Evolutionary conservation across 1,284 basidiomycete genomes (phyloP), one percentile per base, ranked within the genome.

Genomic region (Ceratobasidium sp.): DNA sequence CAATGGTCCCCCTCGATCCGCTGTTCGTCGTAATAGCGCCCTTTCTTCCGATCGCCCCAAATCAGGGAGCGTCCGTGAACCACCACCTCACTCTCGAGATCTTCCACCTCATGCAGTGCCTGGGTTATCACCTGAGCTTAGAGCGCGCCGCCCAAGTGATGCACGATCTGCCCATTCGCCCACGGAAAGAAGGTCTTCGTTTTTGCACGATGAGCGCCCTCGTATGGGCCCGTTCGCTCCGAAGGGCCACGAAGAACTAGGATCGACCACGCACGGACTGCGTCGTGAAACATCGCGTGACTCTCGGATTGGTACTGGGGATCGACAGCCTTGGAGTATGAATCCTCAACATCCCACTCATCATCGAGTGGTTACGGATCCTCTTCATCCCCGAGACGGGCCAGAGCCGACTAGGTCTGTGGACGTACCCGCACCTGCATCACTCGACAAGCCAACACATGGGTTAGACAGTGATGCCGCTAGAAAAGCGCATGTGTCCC

Each of bases 21-120:
- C 52, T 21, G 28, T 16, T 35, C 66, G 66, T 35, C 66, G 66
- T 43, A 69, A 69, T 35, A 69, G 66, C 26, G 54, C 30, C 6
- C 32, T 55, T 30, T 54, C 66, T 4, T 67, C 64, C 9, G 66
- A 69, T 23, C 66, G 43, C 18, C 54, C 66, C 8, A 69, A 47
- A 35, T 5, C 46, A 43, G 54, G 58, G 46, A 76, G 21, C 77
- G 79, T 57, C 73, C 78, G 78, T 78, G 80, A 75, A 61, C 75
- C 78, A 44, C 78, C 80, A 75, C 81, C 83, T 73, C 76, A 83
- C 70, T 87, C 88, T 73, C 84, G 87, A 74, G 86, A 88, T 38
- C 78, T 80, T 32, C 82, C 84, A 73, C 79, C 85, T 76, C 86
- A 81, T 76, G 82, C 79, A 54, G 80, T 82, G 47, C 75, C 81